Conservation (phyloP, 805 yeast genomes). For the Saccharomycopsis sp. region DNA sequence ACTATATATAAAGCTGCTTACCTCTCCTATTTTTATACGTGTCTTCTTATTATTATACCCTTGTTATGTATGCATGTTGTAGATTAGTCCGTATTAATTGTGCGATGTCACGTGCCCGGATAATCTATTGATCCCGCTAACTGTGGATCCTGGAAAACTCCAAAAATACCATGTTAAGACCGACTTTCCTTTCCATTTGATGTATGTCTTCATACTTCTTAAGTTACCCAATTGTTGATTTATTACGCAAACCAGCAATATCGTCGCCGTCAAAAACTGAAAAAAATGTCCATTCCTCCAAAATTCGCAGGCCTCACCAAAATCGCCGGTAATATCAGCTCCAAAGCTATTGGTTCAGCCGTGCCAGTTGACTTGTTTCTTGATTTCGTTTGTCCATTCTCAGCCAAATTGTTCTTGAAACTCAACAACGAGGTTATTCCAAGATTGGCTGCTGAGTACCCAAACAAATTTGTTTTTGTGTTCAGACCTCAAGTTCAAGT, state of each 20-base stretch:
- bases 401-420: slow-evolving; percentile 56
- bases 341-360: not conserved
- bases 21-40: too few relatives aligned
- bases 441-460: slow-evolving; percentile 36
- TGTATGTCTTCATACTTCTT: not conserved
- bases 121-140: not conserved
- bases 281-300: slow-evolving; percentile 21
- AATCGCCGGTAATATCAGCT: slow-evolving; percentile 1
- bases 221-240: not conserved
- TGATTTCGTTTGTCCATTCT: slow-evolving; percentile 76
- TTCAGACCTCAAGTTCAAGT: slow-evolving; percentile 79
- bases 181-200: not conserved
- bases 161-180: too few relatives aligned
- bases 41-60: too few relatives aligned
- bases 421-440: slow-evolving; percentile 51
- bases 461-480: slow-evolving; percentile 50
- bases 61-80: not conserved
- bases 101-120: not conserved
- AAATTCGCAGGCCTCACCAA: slow-evolving; percentile 12
- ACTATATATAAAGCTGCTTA: slow-evolving; percentile 4
- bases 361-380: slow-evolving; percentile 52
- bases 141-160: not conserved
- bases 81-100: too few relatives aligned
- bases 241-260: not conserved
- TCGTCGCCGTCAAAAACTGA: not conserved